Conservation (phyloP, 2,329 filamentous ascomycete genomes). For the Whalleya microplaca region DNA sequence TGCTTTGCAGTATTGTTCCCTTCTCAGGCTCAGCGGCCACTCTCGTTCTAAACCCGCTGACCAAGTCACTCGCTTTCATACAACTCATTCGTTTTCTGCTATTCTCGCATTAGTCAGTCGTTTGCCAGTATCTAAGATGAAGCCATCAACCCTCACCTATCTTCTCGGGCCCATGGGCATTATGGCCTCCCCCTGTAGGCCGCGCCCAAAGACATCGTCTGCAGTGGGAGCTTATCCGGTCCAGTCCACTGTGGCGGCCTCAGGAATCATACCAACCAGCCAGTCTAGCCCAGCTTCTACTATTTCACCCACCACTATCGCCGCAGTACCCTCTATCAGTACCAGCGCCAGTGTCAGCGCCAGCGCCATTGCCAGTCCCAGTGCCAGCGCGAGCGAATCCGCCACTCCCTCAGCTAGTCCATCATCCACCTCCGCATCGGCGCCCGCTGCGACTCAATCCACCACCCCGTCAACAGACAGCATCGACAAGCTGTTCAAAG, state of each 20-base stretch:
- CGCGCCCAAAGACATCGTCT: conserved; percentile 10
- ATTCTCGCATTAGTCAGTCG: neutral
- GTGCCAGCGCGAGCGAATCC: neutral
- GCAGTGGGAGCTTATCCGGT: conserved; percentile 1
- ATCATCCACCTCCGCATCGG: conserved; percentile 7
- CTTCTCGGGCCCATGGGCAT: conserved; percentile 25
- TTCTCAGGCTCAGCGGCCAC: conserved; percentile 7
- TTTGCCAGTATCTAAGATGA: conserved; percentile 16
- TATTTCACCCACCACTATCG: neutral
- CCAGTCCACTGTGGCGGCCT: neutral
- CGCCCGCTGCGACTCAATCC: conserved; percentile 3
- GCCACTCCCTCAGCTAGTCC: neutral
- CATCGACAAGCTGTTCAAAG: conserved; percentile 28
- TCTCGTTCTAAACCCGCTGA: conserved; percentile 1
- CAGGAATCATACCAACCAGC: neutral
- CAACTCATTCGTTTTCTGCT: neutral
- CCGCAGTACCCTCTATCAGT: neutral
- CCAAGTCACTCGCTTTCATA: conserved; percentile 3
- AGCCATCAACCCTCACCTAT: conserved; percentile 21
- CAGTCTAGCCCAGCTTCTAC: conserved; percentile 6
- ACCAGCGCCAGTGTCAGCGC: no score
- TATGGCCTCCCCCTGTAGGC: conserved; percentile 19
- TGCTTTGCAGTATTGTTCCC: neutral
- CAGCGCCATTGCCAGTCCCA: no score
- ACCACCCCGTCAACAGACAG: conserved; percentile 9